These are phyloP conservation scores for Fomes fomentarius DNA, from an alignment of 1,284 basidiomycete species.

Conservation along the genomic window DNA sequence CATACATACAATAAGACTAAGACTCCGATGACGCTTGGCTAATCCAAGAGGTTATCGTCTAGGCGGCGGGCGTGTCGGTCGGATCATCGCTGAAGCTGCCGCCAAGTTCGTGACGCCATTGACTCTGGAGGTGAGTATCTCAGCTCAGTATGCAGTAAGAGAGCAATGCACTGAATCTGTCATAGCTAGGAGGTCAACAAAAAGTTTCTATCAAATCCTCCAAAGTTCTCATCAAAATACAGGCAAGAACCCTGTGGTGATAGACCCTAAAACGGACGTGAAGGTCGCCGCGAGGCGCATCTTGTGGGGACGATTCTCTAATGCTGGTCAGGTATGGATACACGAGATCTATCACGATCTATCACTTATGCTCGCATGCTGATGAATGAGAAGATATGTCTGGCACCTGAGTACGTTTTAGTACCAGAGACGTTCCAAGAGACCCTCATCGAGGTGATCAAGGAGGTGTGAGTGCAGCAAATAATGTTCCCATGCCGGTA, in stretches of 20 bases:
- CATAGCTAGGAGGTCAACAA: no score
- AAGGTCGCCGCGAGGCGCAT: slow-evolving; percentile 65
- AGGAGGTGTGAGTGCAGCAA: no score
- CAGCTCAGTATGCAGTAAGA: slow-evolving; percentile 17
- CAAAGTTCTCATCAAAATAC: not conserved
- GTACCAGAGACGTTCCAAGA: slow-evolving; percentile 66
- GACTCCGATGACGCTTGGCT: no score
- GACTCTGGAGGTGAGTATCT: slow-evolving; percentile 62
- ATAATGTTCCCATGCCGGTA: no score
- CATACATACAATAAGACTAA: no score
- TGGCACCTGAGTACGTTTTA: slow-evolving; percentile 82
- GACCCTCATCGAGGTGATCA: slow-evolving; percentile 53
- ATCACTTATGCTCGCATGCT: not conserved
- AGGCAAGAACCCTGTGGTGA: no score
- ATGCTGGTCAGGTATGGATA: slow-evolving; percentile 70
- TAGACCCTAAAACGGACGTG: slow-evolving; percentile 43
- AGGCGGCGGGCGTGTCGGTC: slow-evolving; percentile 71
- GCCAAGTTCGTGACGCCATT: slow-evolving; percentile 84
- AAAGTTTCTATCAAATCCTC: no score
- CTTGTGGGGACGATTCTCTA: slow-evolving; percentile 82
- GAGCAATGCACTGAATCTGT: no score
- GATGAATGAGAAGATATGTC: slow-evolving; percentile 36
- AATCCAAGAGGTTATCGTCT: slow-evolving; percentile 26
- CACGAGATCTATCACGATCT: not conserved
- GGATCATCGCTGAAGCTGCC: slow-evolving; percentile 78